These are phyloP conservation scores for Porogramme epimiltina DNA, from an alignment of 1,284 basidiomycete genomes.

Conservation along the genomic window DNA sequence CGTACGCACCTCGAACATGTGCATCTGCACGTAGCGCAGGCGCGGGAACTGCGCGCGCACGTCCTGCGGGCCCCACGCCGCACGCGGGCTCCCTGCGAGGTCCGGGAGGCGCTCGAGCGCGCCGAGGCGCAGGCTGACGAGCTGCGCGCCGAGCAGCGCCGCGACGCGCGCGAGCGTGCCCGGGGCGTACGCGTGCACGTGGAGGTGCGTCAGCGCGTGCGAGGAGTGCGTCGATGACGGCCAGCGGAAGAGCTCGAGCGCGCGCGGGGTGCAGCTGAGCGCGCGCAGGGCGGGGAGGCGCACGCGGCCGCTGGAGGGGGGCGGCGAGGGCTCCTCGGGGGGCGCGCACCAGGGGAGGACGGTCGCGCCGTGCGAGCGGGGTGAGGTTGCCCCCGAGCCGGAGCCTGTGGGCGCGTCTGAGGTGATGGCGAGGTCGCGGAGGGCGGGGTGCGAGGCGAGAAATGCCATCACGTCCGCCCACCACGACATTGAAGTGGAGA, in stretches of 20 bases:
- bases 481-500: slow-evolving; percentile 2
- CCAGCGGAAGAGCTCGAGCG: neutral
- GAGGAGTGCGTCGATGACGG: neutral
- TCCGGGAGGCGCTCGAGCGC: slow-evolving; percentile 6
- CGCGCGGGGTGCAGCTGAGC: neutral
- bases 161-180: slow-evolving; percentile 4
- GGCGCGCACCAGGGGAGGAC: neutral
- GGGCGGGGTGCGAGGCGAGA: neutral
- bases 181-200: slow-evolving; percentile 4
- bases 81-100: neutral
- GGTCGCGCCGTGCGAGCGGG: too few species aligned
- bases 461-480: neutral
- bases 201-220: slow-evolving; percentile 6
- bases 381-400: too few species aligned
- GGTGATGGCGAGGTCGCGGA: slow-evolving; percentile 1
- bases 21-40: slow-evolving; percentile 5
- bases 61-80: slow-evolving; percentile 7
- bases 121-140: slow-evolving; percentile 9
- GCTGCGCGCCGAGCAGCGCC: neutral
- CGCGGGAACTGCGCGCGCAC: slow-evolving; percentile 11
- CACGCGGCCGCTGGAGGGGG: neutral
- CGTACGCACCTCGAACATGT: slow-evolving; percentile 9
- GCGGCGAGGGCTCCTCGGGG: too few species aligned
- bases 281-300: slow-evolving; percentile 1
- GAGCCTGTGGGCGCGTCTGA: neutral